phyloP scores from a whole-genome alignment of 345 rosid species.

The Aethionema arabicum region DNA sequence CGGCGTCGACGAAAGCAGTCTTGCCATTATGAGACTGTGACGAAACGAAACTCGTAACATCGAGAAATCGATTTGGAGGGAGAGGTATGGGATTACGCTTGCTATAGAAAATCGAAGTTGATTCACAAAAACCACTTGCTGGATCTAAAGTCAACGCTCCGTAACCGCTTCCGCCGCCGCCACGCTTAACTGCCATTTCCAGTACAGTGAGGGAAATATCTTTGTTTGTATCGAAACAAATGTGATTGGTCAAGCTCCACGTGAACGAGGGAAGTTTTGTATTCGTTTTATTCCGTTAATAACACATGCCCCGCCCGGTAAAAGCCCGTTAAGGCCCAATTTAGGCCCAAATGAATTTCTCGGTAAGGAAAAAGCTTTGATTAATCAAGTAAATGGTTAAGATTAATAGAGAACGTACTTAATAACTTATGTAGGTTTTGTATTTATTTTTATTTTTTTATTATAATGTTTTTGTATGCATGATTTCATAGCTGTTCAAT shows the following conservation, averaged over 20 bases:
- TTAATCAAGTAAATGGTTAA: too few species aligned
- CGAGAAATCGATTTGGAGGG: conserved; percentile 54
- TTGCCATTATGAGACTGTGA: conserved; percentile 69
- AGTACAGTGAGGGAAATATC: not conserved
- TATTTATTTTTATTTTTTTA: too few species aligned
- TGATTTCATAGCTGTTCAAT: too few species aligned
- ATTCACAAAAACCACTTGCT: conserved; percentile 59
- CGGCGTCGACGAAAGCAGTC: conserved; percentile 76
- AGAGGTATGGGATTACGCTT: conserved; percentile 58
- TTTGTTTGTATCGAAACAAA: conserved; percentile 22
- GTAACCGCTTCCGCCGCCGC: conserved; percentile 7
- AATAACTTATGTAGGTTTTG: too few species aligned
- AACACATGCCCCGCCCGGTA: too few species aligned
- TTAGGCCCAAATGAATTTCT: too few species aligned
- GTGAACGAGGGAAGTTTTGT: too few species aligned
- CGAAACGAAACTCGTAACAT: conserved; percentile 75
- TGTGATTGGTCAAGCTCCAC: conserved; percentile 2
- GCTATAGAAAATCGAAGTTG: conserved; percentile 64
- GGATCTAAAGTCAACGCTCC: not conserved
- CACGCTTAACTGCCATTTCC: conserved; percentile 15
- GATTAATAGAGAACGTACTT: too few species aligned
- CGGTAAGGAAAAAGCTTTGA: too few species aligned
- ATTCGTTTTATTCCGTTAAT: too few species aligned
- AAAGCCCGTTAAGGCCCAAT: conserved; percentile 1
- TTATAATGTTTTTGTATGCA: too few species aligned